These are phyloP conservation scores for Nakazawaea peltata DNA, from an alignment of 805 yeast genomes.

Conservation along the genomic window DNA sequence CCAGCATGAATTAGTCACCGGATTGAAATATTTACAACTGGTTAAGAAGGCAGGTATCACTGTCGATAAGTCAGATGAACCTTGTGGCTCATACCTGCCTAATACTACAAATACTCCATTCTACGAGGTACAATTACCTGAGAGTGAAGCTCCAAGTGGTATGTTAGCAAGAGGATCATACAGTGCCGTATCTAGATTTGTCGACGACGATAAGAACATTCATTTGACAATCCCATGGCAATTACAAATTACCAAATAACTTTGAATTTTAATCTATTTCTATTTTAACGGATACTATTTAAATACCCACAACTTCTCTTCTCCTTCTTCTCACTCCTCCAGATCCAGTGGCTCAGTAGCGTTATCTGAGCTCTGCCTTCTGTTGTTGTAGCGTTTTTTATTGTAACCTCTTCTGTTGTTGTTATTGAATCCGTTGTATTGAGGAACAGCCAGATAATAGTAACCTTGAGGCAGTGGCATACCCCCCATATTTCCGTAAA, in stretches of 20 bases:
- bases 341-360: too few species aligned
- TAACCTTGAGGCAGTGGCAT: slow-evolving; percentile 1
- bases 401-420: background rate
- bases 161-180: slow-evolving; percentile 82
- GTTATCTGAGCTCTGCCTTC: too few species aligned
- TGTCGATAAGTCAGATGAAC: slow-evolving; percentile 80
- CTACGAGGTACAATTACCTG: slow-evolving; percentile 61
- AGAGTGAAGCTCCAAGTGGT: slow-evolving; percentile 89
- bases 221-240: slow-evolving; percentile 81
- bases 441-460: slow-evolving; percentile 4
- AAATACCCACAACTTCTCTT: background rate
- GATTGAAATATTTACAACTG: slow-evolving; percentile 76
- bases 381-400: slow-evolving; percentile 1
- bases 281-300: too few species aligned
- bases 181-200: slow-evolving; percentile 71
- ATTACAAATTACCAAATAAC: slow-evolving; percentile 67
- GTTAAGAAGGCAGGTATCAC: slow-evolving; percentile 84
- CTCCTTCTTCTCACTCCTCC: background rate
- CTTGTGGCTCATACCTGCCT: slow-evolving; percentile 88
- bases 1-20: slow-evolving; percentile 88
- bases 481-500: background rate
- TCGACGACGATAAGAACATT: slow-evolving; percentile 75
- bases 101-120: slow-evolving; percentile 73
- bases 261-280: too few species aligned
- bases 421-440: slow-evolving; percentile 3